phyloP scores from a whole-genome alignment of 2,329 filamentous ascomycete species.

The Fusarium hostae region DNA sequence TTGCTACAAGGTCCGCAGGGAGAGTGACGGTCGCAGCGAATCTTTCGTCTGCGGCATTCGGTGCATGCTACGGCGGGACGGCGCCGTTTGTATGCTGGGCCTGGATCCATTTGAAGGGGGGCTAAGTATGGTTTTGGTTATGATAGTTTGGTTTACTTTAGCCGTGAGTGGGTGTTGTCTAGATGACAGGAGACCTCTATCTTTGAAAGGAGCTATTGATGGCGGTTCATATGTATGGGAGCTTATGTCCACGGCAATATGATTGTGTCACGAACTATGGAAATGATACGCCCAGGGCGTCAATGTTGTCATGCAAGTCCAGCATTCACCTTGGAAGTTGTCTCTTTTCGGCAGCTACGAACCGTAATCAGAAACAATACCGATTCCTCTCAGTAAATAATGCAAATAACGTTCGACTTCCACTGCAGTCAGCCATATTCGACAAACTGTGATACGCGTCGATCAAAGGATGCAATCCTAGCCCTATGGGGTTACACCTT shows the following conservation, averaged over 20 bases:
- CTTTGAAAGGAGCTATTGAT: background rate
- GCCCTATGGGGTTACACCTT: background rate
- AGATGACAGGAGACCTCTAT: background rate
- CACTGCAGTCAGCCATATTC: background rate
- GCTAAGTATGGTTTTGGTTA: background rate
- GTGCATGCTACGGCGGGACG: constrained; percentile 8
- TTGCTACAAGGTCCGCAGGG: constrained; percentile 6
- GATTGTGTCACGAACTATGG: no score
- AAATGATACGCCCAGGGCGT: background rate
- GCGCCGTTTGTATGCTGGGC: constrained; percentile 5
- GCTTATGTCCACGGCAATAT: background rate
- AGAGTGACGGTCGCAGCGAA: constrained; percentile 8
- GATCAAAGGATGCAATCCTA: background rate
- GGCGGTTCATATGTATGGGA: background rate
- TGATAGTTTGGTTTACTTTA: background rate
- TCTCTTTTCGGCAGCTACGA: background rate
- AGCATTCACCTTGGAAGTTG: background rate
- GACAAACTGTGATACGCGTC: background rate
- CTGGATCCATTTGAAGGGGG: background rate
- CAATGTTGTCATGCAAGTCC: background rate
- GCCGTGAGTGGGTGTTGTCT: background rate
- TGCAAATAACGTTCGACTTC: background rate
- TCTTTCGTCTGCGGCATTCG: constrained; percentile 4
- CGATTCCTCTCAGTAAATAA: background rate
- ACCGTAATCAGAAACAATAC: background rate